Percentiles rank a stretch among this genome's conserved stretches.
Evolutionary conservation across 768 basidiomycete species (phyloP).

Genomic region (Ramaria sp.): DNA sequence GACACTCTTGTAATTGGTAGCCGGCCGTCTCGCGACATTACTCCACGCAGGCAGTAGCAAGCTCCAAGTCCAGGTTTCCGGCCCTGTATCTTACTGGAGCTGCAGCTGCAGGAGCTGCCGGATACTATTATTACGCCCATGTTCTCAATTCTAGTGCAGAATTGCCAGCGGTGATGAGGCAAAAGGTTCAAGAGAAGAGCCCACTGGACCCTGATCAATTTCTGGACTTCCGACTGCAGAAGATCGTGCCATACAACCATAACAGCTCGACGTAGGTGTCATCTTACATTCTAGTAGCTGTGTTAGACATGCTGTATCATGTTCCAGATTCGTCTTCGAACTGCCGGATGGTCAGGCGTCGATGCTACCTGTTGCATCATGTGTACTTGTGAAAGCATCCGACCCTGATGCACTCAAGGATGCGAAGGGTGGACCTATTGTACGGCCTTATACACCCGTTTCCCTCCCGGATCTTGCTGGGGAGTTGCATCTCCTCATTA

Average conservation of each 20-base stretch:
- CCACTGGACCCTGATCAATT: constrained; percentile 69
- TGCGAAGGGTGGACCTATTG: constrained; percentile 76
- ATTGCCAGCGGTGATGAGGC: constrained; percentile 16
- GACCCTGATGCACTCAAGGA: constrained; percentile 54
- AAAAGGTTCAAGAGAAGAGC: constrained; percentile 43
- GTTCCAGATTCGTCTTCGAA: constrained; percentile 61
- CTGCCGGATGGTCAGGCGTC: constrained; percentile 71
- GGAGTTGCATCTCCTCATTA: constrained; percentile 72
- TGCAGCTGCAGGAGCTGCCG: constrained; percentile 29
- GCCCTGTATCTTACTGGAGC: constrained; percentile 37
- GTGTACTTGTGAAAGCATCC: constrained; percentile 67
- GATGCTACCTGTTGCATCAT: constrained; percentile 69
- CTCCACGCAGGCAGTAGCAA: constrained; percentile 21
- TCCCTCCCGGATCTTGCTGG: constrained; percentile 67
- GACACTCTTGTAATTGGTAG: background rate
- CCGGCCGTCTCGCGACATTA: constrained; percentile 27
- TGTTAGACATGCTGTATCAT: background rate
- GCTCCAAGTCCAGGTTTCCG: constrained; percentile 37
- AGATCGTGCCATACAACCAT: constrained; percentile 83
- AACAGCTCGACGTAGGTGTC: constrained; percentile 66
- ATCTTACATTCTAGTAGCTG: background rate
- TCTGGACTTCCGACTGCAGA: constrained; percentile 73
- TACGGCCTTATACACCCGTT: constrained; percentile 90
- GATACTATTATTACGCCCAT: constrained; percentile 39
- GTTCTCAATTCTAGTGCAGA: constrained; percentile 12